Base-by-base conservation (phyloP, 306 rosid species). In the Sindora glabra region DNA sequence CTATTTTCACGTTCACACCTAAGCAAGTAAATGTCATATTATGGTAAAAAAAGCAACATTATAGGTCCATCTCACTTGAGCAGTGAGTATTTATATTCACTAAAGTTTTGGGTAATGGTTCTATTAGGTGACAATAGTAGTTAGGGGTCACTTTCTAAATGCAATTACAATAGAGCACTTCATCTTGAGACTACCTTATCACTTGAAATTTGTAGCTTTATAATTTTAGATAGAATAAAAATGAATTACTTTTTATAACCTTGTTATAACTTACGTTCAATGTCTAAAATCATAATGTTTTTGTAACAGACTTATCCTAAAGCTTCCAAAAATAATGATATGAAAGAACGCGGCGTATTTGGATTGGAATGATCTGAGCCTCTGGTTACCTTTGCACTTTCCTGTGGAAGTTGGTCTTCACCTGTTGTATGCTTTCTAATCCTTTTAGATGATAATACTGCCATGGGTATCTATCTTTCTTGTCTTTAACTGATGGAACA, bases 141-240 rank as follows among this genome's bases (percentile, higher is more conserved):
- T 92, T 27, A 94, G 90, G 9, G 99, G 96, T 13, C 90, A 89
- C 78, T 60, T 71, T 44, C 85, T 92, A 10, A 86, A 86, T 64
- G 96, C 96, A 78, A 86, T 89, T 34, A 88, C 95, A 45, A 89
- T 92, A 55, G 99, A 92, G 71, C 99, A 86, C 65, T 92, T 92
- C 72, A 92, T 92, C 68, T 76, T 92, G 82, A 88, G 99, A 77
- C 62, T 92, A 32, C 95, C 99, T 51, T 89, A 86, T 77, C 99
- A 92, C 83, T 80, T 92, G 59, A 92, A 88, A 74, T 89, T 89
- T 67, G 99, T 92, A 64, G 86, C 96, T 62, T 19, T 54, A 16
- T n/a, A n/a, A n/a, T n/a, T n/a, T n/a, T n/a, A n/a, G n/a, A n/a
- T n/a, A 47, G 2, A 29, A 37, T 16, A 41, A 67, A 32, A 15